Evolutionary conservation across 306 rosid species (phyloP).

Genomic region (Herpetospermum pedunculosum): DNA sequence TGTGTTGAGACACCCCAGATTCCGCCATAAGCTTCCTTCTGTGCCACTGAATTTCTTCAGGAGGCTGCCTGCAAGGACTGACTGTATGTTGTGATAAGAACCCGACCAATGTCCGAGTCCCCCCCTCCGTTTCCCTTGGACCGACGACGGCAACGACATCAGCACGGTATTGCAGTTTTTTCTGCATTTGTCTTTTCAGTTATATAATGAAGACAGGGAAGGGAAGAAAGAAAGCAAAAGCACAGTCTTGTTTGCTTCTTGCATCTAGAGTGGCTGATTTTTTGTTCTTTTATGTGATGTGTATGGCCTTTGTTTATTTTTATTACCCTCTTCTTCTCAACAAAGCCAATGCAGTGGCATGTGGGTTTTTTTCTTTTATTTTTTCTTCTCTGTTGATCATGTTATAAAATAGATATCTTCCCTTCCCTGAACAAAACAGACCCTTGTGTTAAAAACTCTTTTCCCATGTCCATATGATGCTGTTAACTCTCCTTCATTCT

Average conservation of each 20-base stretch:
- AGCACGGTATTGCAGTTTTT: neutral
- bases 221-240: slow-evolving; percentile 2
- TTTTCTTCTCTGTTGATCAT: neutral
- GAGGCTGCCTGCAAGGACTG: slow-evolving; percentile 93
- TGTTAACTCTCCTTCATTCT: neutral
- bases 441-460: neutral
- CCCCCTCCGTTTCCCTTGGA: neutral
- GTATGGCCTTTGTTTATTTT: neutral
- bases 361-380: neutral
- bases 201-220: neutral
- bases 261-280: slow-evolving; percentile 4
- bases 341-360: slow-evolving; percentile 7
- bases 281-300: slow-evolving; percentile 9
- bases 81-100: slow-evolving; percentile 71
- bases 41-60: slow-evolving; percentile 96
- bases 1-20: slow-evolving; percentile 86
- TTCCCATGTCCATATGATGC: neutral
- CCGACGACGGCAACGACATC: neutral
- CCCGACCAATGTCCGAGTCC: neutral
- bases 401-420: neutral
- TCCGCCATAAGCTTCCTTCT: slow-evolving; percentile 92
- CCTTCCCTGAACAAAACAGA: neutral
- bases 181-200: slow-evolving; percentile 4
- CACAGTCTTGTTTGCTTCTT: slow-evolving; percentile 2
- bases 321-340: neutral